A percentile compares a stretch with the other conserved stretches of the same genome.
phyloP scores from a whole-genome alignment of 2,329 filamentous ascomycete species.

The Aspergillaceae sp. region DNA sequence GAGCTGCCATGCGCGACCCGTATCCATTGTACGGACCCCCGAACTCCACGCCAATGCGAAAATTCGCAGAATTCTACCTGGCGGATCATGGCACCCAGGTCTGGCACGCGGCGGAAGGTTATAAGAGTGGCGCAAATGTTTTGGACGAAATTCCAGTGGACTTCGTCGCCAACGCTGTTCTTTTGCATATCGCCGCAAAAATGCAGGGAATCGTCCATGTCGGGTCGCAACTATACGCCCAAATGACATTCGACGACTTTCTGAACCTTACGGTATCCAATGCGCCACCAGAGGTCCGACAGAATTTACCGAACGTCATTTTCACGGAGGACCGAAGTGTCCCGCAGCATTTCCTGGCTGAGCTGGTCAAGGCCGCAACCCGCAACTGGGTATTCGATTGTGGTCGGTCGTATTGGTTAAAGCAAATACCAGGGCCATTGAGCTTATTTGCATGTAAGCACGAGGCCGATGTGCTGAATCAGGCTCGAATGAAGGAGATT shows the following conservation, averaged over 20 bases:
- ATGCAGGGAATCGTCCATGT: constrained; percentile 23
- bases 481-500: constrained; percentile 13
- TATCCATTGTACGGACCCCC: constrained; percentile 24
- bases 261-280: constrained; percentile 11
- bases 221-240: constrained; percentile 21
- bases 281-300: constrained; percentile 13
- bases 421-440: constrained; percentile 21
- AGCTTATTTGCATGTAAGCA: constrained; percentile 17
- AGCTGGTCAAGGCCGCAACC: constrained; percentile 24
- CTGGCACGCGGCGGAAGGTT: constrained; percentile 23
- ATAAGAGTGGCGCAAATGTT: constrained; percentile 20
- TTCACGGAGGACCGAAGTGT: constrained; percentile 21
- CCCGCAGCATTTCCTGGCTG: constrained; percentile 22
- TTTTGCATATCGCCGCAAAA: constrained; percentile 21
- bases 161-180: constrained; percentile 24
- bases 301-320: constrained; percentile 16
- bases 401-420: constrained; percentile 25
- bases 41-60: constrained; percentile 23
- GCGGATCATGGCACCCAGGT: constrained; percentile 19
- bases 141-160: constrained; percentile 27
- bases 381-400: constrained; percentile 27
- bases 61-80: constrained; percentile 20
- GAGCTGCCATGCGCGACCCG: constrained; percentile 20
- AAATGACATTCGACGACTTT: constrained; percentile 21
- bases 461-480: constrained; percentile 17